phyloP scores from a whole-genome alignment of 371 early-diverging fungal species.

The Circinella umbellata region DNA sequence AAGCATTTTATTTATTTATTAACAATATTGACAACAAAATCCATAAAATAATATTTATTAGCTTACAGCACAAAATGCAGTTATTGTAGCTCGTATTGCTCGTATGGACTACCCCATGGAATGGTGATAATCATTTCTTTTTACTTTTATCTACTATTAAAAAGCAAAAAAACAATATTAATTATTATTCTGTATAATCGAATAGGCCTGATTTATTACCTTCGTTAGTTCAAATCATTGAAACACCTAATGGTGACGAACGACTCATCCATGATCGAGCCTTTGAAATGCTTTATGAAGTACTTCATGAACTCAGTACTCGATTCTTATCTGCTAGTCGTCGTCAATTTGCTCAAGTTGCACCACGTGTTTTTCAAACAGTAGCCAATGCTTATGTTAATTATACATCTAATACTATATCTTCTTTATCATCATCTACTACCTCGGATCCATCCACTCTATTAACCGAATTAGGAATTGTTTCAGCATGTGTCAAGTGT shows the following conservation, averaged over 20 bases:
- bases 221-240: slow-evolving; percentile 64
- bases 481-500: slow-evolving; percentile 68
- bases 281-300: slow-evolving; percentile 78
- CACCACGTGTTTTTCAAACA: slow-evolving; percentile 67
- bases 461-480: slow-evolving; percentile 50
- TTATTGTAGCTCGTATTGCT: slow-evolving; percentile 78
- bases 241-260: slow-evolving; percentile 47
- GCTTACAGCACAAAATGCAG: slow-evolving; percentile 79
- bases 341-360: slow-evolving; percentile 66
- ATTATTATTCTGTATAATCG: too few relatives aligned
- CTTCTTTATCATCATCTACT: not conserved
- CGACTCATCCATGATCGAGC: slow-evolving; percentile 68
- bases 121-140: slow-evolving; percentile 62
- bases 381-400: slow-evolving; percentile 62
- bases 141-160: too few relatives aligned
- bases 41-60: slow-evolving; percentile 24
- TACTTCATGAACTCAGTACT: slow-evolving; percentile 80
- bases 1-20: too few relatives aligned
- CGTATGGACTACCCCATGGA: slow-evolving; percentile 82
- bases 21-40: not conserved
- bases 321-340: slow-evolving; percentile 74
- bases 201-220: slow-evolving; percentile 75
- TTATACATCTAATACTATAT: slow-evolving; percentile 50
- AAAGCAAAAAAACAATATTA: too few relatives aligned
- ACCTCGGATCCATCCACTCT: slow-evolving; percentile 6